Evolutionary conservation across 257 asterid species (phyloP).

Genomic region (Solanum peruvianum): DNA sequence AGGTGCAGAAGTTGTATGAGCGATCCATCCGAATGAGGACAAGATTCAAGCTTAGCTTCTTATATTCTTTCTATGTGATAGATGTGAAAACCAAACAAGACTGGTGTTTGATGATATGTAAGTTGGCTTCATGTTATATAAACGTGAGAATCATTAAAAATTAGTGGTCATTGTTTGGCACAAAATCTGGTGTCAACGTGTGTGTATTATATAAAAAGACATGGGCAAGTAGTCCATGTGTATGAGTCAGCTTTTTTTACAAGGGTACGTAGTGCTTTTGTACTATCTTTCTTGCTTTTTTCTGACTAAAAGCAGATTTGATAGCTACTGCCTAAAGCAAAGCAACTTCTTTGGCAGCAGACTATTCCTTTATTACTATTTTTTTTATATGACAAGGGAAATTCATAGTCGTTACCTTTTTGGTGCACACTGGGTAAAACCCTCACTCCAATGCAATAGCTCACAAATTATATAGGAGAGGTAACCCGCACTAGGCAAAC

Average conservation of each 20-base stretch:
- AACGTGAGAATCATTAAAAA: background rate
- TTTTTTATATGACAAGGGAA: too few species aligned
- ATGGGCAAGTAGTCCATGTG: background rate
- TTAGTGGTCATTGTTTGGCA: background rate
- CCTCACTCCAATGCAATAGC: too few species aligned
- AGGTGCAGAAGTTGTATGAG: background rate
- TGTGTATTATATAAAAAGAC: background rate
- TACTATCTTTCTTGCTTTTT: background rate
- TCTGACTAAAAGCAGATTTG: background rate
- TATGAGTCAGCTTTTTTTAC: background rate
- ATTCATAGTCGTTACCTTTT: rapidly evolving
- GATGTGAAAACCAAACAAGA: background rate
- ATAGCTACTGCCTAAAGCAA: background rate
- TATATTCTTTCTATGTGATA: background rate
- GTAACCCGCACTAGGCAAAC: too few species aligned
- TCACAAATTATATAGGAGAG: too few species aligned
- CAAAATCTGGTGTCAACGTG: background rate
- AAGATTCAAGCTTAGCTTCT: background rate
- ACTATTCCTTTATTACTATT: background rate
- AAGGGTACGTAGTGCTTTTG: background rate
- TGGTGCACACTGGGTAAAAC: too few species aligned
- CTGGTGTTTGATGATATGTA: background rate
- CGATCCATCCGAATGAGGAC: background rate
- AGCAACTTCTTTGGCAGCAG: background rate
- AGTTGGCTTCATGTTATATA: background rate